Conservation (phyloP, 768 basidiomycete species). For the Trametes coccinea region DNA sequence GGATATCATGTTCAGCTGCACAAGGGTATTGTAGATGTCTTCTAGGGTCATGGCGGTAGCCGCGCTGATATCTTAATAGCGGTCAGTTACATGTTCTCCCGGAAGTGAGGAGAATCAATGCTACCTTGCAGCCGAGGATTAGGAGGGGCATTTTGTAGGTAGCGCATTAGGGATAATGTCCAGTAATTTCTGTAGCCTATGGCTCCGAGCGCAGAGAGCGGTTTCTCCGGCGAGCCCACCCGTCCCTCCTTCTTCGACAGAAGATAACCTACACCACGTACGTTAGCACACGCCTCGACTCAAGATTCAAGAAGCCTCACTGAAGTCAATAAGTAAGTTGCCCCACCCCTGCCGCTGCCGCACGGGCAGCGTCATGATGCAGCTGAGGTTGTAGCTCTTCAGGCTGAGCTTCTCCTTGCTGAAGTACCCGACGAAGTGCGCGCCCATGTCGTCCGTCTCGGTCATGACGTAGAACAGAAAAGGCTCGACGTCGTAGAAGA, state of each 20-base stretch:
- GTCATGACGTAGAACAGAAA: conserved; percentile 99
- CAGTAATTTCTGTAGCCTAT: conserved; percentile 96
- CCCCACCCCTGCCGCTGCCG: conserved; percentile 97
- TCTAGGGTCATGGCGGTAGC: conserved; percentile 91
- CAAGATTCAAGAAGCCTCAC: conserved; percentile 48
- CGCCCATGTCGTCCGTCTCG: conserved; percentile 84
- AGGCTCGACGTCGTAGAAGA: conserved; percentile 99
- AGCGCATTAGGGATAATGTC: conserved; percentile 85
- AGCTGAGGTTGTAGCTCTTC: conserved; percentile 96
- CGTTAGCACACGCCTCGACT: too few relatives aligned
- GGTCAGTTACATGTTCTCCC: conserved; percentile 16
- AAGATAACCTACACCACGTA: conserved; percentile 72
- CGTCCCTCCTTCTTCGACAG: conserved; percentile 93
- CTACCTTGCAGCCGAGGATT: conserved; percentile 75
- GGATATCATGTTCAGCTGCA: conserved; percentile 73
- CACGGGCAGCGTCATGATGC: conserved; percentile 98
- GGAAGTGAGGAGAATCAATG: neutral
- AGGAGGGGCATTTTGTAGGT: conserved; percentile 59
- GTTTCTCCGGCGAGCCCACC: conserved; percentile 92
- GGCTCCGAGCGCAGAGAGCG: conserved; percentile 88
- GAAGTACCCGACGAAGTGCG: conserved; percentile 97
- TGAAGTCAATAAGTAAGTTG: conserved; percentile 96
- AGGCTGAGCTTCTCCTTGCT: conserved; percentile 97
- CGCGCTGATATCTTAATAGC: conserved; percentile 67
- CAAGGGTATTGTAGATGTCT: conserved; percentile 78